These are phyloP conservation scores for Neurospora sp. DNA, from an alignment of 2,329 filamentous ascomycete genomes.

Conservation along the genomic window DNA sequence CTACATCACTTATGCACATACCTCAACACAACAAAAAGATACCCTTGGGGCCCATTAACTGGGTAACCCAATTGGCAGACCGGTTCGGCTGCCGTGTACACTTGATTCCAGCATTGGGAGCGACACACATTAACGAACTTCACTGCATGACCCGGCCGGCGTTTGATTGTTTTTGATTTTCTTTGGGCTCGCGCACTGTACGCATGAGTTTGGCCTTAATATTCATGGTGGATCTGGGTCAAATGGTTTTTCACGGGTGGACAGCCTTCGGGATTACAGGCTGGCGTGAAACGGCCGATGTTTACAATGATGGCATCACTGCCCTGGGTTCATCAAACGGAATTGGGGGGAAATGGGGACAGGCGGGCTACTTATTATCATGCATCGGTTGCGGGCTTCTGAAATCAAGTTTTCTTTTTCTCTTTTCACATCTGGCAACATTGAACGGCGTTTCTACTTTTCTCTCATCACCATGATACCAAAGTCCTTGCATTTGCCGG, in stretches of 20 bases:
- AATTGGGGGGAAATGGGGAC: not conserved
- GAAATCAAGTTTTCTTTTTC: slow-evolving; percentile 5
- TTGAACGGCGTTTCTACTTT: slow-evolving; percentile 9
- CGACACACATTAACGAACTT: slow-evolving; percentile 13
- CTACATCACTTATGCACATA: not conserved
- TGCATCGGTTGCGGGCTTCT: slow-evolving; percentile 3
- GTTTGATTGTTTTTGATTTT: slow-evolving; percentile 8
- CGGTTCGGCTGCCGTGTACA: slow-evolving; percentile 16
- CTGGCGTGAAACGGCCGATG: slow-evolving; percentile 14
- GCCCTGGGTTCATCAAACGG: slow-evolving; percentile 6
- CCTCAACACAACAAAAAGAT: slow-evolving; percentile 11
- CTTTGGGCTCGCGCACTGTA: slow-evolving; percentile 11
- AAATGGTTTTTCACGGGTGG: slow-evolving; percentile 13
- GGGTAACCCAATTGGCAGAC: slow-evolving; percentile 12
- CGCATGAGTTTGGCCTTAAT: slow-evolving; percentile 15
- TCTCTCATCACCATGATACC: slow-evolving; percentile 17
- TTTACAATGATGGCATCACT: slow-evolving; percentile 19
- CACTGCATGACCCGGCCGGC: slow-evolving; percentile 16
- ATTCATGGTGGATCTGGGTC: slow-evolving; percentile 7
- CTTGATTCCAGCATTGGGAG: slow-evolving; percentile 14
- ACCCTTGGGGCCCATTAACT: slow-evolving; percentile 12
- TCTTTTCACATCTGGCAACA: slow-evolving; percentile 3
- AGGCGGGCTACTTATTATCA: slow-evolving; percentile 3
- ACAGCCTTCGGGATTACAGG: slow-evolving; percentile 7
- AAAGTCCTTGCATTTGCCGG: slow-evolving; percentile 16